Evolutionary conservation across 345 rosid species (phyloP).

Genomic region (Camelina laxa): DNA sequence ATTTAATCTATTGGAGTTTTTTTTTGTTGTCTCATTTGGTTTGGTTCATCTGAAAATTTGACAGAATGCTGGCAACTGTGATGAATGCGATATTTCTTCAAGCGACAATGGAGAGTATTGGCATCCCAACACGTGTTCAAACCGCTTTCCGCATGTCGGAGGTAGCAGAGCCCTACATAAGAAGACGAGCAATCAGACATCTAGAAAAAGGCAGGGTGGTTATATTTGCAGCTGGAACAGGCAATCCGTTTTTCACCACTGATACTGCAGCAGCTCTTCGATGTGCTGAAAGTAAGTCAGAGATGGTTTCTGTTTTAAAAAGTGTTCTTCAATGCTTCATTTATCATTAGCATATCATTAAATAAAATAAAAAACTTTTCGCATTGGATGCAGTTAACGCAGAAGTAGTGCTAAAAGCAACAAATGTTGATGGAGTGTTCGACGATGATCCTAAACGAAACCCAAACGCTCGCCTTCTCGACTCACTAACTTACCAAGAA

Average conservation of each 20-base stretch:
- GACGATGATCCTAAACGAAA: slow-evolving; percentile 84
- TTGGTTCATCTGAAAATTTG: slow-evolving; percentile 21
- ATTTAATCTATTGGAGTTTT: neutral
- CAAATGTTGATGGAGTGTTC: slow-evolving; percentile 91
- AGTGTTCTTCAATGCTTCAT: neutral
- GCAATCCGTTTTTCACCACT: slow-evolving; percentile 96
- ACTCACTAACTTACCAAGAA: slow-evolving; percentile 77
- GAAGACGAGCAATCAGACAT: slow-evolving; percentile 88
- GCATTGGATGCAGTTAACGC: slow-evolving; percentile 71
- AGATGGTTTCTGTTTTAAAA: neutral
- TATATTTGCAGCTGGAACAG: slow-evolving; percentile 97
- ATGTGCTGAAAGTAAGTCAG: slow-evolving; percentile 90
- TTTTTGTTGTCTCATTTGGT: slow-evolving; percentile 13
- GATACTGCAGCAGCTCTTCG: slow-evolving; percentile 97
- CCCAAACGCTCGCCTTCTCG: slow-evolving; percentile 83
- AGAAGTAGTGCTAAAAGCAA: slow-evolving; percentile 90
- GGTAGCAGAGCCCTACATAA: slow-evolving; percentile 95
- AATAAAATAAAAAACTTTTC: neutral
- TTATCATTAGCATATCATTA: neutral
- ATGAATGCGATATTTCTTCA: slow-evolving; percentile 97
- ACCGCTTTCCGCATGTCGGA: slow-evolving; percentile 96
- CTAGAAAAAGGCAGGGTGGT: slow-evolving; percentile 96
- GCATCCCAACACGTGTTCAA: slow-evolving; percentile 93
- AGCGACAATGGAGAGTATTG: slow-evolving; percentile 97
- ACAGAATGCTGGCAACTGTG: slow-evolving; percentile 94